These are phyloP conservation scores for Xylariomycetidae sp. DNA, from an alignment of 2,329 filamentous ascomycete genomes.

Conservation along the genomic window DNA sequence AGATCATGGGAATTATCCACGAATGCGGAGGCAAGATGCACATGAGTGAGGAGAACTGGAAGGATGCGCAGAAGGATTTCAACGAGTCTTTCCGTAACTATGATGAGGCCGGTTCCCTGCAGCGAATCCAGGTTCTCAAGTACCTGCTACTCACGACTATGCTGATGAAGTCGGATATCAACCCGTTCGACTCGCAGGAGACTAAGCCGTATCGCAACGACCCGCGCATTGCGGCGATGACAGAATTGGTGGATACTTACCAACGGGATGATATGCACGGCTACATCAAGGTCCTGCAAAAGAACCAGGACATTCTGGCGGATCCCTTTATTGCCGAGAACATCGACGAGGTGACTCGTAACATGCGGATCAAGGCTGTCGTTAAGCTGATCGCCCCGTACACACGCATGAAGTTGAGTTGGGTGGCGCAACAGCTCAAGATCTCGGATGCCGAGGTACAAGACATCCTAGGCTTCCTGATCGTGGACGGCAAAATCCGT, in stretches of 20 bases:
- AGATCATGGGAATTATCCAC: constrained; percentile 98
- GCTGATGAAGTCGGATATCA: constrained; percentile 98
- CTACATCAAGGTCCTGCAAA: constrained; percentile 82
- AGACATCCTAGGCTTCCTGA: constrained; percentile 92
- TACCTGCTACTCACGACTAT: constrained; percentile 95
- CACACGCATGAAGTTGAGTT: constrained; percentile 80
- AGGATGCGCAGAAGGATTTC: constrained; percentile 93
- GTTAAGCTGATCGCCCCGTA: constrained; percentile 92
- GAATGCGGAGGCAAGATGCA: constrained; percentile 99
- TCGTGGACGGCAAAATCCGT: constrained; percentile 79
- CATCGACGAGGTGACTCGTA: constrained; percentile 96
- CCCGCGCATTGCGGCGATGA: constrained; percentile 93
- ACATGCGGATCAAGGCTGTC: constrained; percentile 95
- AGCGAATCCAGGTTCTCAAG: constrained; percentile 94
- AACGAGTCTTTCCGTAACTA: constrained; percentile 99
- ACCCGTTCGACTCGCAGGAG: constrained; percentile 97
- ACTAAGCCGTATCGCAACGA: constrained; percentile 98
- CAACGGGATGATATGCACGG: constrained; percentile 89
- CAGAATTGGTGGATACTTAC: constrained; percentile 91
- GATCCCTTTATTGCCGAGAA: constrained; percentile 98
- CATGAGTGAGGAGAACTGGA: constrained; percentile 99
- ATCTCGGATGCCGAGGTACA: constrained; percentile 87
- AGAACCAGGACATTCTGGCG: constrained; percentile 80
- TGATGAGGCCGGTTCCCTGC: constrained; percentile 92
- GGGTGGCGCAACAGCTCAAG: constrained; percentile 82